Base-by-base conservation (phyloP, 106 monocot genomes). In the Gastrodia elata region DNA sequence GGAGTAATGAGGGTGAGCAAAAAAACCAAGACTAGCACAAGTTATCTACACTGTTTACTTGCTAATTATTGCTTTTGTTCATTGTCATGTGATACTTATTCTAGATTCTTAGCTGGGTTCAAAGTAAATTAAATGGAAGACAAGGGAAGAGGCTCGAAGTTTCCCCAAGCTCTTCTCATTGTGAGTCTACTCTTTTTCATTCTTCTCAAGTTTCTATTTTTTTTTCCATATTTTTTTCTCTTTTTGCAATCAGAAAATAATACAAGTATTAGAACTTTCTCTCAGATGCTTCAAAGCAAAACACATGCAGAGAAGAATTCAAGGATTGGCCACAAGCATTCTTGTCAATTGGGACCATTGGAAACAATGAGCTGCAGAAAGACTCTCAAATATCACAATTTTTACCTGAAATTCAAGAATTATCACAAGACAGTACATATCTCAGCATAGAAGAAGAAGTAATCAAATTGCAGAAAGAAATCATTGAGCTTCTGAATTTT, bases 341-440 rank as follows among this genome's bases (percentile, higher is more conserved):
- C 25, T 68, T 77, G 4, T 49, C 77, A 15, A 77, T 77, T 8
- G 77, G 77, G 36, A 77, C 70, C 30, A 49, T 77, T n/a, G 77
- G 77, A 2, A 38, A 69, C 46, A 40, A 56, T 32, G 68, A 58
- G 28, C 32, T 39, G 38, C 55, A 55, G 56, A 70, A 38, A 71
- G 70, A 77, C 5, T 15, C 38, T 32, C 61, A 61, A 61, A 61
- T 32, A 13, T 11, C 61, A 14, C 26, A 32, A 32, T 28, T 26
- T 61, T 61, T n/a, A 20, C 11, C 10, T 52, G 52, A 52, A 61
- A 61, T 10, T 61, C 61, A 32, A 32, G 61, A 30, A 42, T 25
- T 15, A 43, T 75, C 64, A 43, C 40, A 75, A 27, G 55, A 74
- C 18, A 38, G 28, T 40, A 13, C 24, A 27, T 24, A 75, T 30